Evolutionary conservation across 768 basidiomycete genomes (phyloP).

Genomic region (Crucibulum laeve): DNA sequence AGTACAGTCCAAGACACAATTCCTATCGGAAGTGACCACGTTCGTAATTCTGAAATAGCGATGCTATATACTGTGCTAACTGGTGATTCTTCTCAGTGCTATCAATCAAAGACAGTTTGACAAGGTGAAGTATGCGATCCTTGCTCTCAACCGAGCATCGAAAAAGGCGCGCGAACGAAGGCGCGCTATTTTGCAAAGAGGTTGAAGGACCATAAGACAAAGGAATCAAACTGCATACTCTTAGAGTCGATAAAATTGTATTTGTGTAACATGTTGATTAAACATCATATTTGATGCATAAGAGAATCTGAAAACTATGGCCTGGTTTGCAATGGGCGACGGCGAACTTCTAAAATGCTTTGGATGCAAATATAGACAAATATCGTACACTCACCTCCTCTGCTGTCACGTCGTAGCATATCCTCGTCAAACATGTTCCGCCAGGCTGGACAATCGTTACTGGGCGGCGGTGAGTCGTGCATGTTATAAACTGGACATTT

Average conservation of each 20-base stretch:
- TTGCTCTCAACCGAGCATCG: conserved; percentile 66
- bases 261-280: too few species aligned
- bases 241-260: too few species aligned
- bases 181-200: too few species aligned
- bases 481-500: not conserved
- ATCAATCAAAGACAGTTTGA: conserved; percentile 64
- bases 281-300: too few species aligned
- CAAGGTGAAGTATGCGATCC: conserved; percentile 78
- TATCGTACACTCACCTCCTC: not conserved
- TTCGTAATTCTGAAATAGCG: conserved; percentile 32
- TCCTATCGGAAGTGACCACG: conserved; percentile 72
- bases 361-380: not conserved
- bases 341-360: too few species aligned
- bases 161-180: conserved; percentile 70
- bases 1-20: conserved; percentile 61
- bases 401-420: not conserved
- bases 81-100: conserved; percentile 41
- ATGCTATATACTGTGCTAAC: not conserved
- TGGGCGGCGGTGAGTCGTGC: conserved; percentile 40
- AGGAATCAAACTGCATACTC: too few species aligned
- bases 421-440: conserved; percentile 43
- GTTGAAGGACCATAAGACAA: too few species aligned
- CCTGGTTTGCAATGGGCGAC: too few species aligned
- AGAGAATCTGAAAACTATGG: too few species aligned
- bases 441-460: conserved; percentile 55